Base-by-base conservation (phyloP, 306 rosid genomes). In the Castanopsis chinensis region DNA sequence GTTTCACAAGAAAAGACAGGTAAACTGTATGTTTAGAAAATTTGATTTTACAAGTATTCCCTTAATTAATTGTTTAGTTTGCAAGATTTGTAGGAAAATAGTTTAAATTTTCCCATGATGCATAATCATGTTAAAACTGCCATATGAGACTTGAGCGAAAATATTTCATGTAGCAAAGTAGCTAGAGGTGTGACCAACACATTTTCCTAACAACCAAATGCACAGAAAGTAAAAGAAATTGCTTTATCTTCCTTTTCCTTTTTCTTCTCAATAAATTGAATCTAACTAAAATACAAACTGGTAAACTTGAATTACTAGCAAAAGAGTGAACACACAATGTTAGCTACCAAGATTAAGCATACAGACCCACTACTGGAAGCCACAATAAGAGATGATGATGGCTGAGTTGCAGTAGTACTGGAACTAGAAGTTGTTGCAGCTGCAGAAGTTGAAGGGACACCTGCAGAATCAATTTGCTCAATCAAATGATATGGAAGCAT, bases 291-390 rank as follows among this genome's bases (percentile, higher is more conserved):
- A 3, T 49, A 21, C 23, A 32, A 11, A 58, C 2, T 49, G 53
- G 53, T 49, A 49, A 49, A 3, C 53, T 49, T 49, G 53, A 17
- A 49, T n/a, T 49, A 49, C 53, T 13, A 49, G 53, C 11, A 13
- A 69, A n/a, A 45, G 55, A 32, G n/a, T 5, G 53, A 69, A 58
- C 33, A 10, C 0, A 49, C 53, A 49, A 28, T 32, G 79, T 69
- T 53, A 37, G 30, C 60, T 17, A 59, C 18, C 27, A 72, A 35
- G 59, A 12, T 14, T 45, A 79, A 76, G 69, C 61, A 74, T 51
- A 72, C 92, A 85, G 30, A 92, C 99, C 99, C 97, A 77, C 91
- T 89, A 54, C 94, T 84, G 53, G 95, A 89, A 56, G 96, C 90
- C 55, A 85, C 85, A 83, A 87, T 84, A 82, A 84, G 85, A 59